Evolutionary conservation across 2,329 filamentous ascomycete species (phyloP), one percentile per base, ranked within the genome.

Genomic region (Apiospora aurea): DNA sequence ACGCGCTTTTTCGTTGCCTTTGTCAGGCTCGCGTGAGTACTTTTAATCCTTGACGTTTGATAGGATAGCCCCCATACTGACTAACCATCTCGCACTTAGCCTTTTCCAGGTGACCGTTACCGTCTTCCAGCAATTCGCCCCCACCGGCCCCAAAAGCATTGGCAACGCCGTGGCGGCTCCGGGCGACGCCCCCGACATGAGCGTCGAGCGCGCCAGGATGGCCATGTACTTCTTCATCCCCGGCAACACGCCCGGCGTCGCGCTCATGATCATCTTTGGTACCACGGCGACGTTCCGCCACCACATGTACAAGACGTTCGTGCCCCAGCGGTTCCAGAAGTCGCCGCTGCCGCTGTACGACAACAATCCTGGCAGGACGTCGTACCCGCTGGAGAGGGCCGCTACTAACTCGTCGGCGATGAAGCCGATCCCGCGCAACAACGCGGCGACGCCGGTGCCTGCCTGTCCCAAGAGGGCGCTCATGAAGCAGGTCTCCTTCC

Each of bases 201-300:
- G 74, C 67, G 38, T 61, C 1, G 72, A 67, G n/a, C 75, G 71
- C 26, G 75, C 75, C 4, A 47, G 68, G 34, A 68, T 69, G 16
- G 73, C 73, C 8, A 49, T 76, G 41, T 71, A 73, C n/a, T 68
- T 77, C 13, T 75, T 73, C 70, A 74, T 77, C 24, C 76, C 76
- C 1, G 75, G 76, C 4, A 77, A 76, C 43, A 73, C 74, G 10
- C 75, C 76, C 16, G 76, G 75, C 8, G 73, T 77, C 0, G 76
- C 74, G 10, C 43, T 75, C 1, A 76, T 76, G 51, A 18, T 77
- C 21, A 73, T 77, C 10, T 77, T 77, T 38, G 76, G 76, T 24
- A 77, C 75, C 43, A 77, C 76, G 24, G 67, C 73, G 4, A 72
- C 75, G 7, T 77, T 75, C 49, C 73, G 75, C 6, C 64, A 61